Percentiles rank a stretch among this genome's conserved stretches.
Conservation (phyloP, 306 rosid genomes). For the Arachis stenosperma region DNA sequence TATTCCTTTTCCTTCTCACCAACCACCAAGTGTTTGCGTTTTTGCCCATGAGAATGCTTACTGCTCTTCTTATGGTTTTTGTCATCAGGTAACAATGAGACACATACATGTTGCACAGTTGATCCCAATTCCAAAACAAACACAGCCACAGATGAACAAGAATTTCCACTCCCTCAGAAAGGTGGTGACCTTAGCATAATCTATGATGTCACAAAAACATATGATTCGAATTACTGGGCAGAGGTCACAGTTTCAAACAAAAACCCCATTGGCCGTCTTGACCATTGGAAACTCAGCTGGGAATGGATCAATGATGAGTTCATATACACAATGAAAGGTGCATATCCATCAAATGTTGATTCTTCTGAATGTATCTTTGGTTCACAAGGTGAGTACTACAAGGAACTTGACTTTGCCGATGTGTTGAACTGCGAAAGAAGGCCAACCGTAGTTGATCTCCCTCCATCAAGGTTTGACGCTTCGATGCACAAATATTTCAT, state of each 20-base stretch:
- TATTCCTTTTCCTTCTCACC: neutral
- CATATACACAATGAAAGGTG: slow-evolving; percentile 75
- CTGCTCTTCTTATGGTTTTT: neutral
- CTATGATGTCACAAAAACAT: slow-evolving; percentile 76
- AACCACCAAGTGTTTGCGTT: neutral
- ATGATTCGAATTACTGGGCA: slow-evolving; percentile 66
- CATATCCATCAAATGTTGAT: slow-evolving; percentile 74
- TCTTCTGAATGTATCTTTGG: slow-evolving; percentile 79
- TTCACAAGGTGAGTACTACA: slow-evolving; percentile 57
- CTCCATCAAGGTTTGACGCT: slow-evolving; percentile 48
- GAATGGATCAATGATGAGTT: slow-evolving; percentile 78
- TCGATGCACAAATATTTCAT: no score
- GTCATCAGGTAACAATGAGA: slow-evolving; percentile 61
- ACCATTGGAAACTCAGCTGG: slow-evolving; percentile 83
- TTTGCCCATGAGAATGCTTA: slow-evolving; percentile 14
- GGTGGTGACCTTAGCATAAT: slow-evolving; percentile 89
- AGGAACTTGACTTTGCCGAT: slow-evolving; percentile 58
- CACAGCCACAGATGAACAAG: slow-evolving; percentile 41
- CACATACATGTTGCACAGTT: slow-evolving; percentile 71
- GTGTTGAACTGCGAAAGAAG: slow-evolving; percentile 74
- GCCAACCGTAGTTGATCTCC: slow-evolving; percentile 83
- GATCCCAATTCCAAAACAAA: slow-evolving; percentile 58
- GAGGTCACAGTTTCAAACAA: slow-evolving; percentile 77
- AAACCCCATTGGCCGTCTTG: slow-evolving; percentile 88
- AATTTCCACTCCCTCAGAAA: slow-evolving; percentile 62